phyloP scores from a whole-genome alignment of 148 eudicot genomes.

The Suaeda aralocaspica region DNA sequence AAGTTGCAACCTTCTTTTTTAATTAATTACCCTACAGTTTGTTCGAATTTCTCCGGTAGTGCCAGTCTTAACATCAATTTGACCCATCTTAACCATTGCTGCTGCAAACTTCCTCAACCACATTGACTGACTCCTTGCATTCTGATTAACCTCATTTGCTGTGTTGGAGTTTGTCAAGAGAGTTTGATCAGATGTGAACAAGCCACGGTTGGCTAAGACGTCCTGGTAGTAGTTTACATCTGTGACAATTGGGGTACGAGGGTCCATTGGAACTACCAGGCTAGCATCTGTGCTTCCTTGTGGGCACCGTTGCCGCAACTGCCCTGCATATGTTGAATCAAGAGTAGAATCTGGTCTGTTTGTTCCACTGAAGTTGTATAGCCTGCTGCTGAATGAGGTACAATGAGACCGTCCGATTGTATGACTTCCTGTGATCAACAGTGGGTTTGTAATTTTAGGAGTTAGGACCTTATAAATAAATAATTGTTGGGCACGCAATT shows the following conservation, averaged over 20 bases:
- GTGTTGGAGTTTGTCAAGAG: slow-evolving; percentile 37
- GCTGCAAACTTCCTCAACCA: slow-evolving; percentile 46
- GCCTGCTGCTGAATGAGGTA: slow-evolving; percentile 24
- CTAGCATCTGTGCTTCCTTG: slow-evolving; percentile 33
- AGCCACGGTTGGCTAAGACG: slow-evolving; percentile 15
- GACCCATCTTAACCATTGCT: slow-evolving; percentile 71
- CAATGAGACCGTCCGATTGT: slow-evolving; percentile 29
- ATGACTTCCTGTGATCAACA: slow-evolving; percentile 27
- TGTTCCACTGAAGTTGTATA: slow-evolving; percentile 29
- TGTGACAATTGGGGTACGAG: slow-evolving; percentile 19
- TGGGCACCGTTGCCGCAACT: slow-evolving; percentile 51
- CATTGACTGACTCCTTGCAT: slow-evolving; percentile 28
- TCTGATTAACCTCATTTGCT: slow-evolving; percentile 36
- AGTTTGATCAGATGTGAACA: slow-evolving; percentile 38
- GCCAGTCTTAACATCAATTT: slow-evolving; percentile 41
- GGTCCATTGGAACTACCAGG: slow-evolving; percentile 38
- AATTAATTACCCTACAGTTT: slow-evolving; percentile 26
- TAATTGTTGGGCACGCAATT: too few species aligned
- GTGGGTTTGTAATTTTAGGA: background rate
- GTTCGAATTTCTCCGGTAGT: slow-evolving; percentile 24
- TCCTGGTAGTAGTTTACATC: slow-evolving; percentile 22
- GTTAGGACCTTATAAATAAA: background rate
- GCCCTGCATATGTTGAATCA: slow-evolving; percentile 38
- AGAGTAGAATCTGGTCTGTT: slow-evolving; percentile 44
- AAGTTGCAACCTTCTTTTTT: background rate